A percentile compares a stretch with the other conserved stretches of the same genome.
phyloP scores from a whole-genome alignment of 345 rosid genomes.

The Syzygium oleosum region DNA sequence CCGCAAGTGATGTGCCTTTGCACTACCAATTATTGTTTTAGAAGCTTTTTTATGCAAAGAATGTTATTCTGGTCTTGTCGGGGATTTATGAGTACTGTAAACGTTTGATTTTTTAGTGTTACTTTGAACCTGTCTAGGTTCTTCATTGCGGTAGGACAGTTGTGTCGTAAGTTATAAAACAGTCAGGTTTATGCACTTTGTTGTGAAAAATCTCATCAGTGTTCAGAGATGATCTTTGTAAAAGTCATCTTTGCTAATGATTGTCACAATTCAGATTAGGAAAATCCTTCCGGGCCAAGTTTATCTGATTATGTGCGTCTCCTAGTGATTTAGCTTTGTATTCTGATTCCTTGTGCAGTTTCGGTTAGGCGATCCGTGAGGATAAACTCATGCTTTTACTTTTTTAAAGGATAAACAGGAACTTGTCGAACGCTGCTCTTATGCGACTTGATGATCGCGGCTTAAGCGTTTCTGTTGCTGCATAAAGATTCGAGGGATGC shows the following conservation, averaged over 20 bases:
- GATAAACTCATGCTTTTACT: neutral
- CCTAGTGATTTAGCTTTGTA: neutral
- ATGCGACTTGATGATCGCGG: neutral
- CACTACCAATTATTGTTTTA: neutral
- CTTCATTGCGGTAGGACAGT: neutral
- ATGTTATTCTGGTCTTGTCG: neutral
- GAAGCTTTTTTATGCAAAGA: neutral
- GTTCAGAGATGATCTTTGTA: neutral
- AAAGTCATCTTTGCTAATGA: neutral
- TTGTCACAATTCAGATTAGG: neutral
- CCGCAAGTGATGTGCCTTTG: neutral
- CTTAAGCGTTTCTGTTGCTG: neutral
- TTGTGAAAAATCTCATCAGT: neutral
- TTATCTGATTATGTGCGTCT: neutral
- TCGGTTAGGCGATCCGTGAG: neutral
- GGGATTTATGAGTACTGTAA: neutral
- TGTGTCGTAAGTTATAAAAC: neutral
- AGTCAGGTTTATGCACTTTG: neutral
- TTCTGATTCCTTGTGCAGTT: neutral
- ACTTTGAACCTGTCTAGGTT: neutral
- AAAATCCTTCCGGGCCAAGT: neutral
- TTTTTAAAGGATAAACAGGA: neutral
- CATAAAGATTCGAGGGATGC: neutral
- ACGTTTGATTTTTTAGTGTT: neutral
- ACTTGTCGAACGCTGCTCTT: neutral